Base-by-base conservation (phyloP, 2,329 filamentous ascomycete genomes). In the Beauveria pseudobassiana region DNA sequence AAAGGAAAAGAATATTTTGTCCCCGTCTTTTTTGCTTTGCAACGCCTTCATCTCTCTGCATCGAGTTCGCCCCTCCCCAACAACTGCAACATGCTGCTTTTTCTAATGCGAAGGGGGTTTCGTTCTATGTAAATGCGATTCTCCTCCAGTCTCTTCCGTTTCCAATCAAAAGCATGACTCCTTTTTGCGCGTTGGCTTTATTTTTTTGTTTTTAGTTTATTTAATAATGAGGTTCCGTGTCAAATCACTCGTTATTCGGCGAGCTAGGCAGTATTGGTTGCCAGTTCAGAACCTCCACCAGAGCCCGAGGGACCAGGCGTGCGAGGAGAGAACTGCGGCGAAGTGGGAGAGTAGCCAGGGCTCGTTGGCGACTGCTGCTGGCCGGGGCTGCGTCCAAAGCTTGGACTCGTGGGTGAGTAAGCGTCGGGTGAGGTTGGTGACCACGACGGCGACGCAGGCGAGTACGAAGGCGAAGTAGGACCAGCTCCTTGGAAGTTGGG, bases 401-500 rank as follows among this genome's bases (percentile, higher is more conserved):
- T 78, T 34, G 85, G 85, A 67, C 84, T 87, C 49, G 84, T 87
- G 5, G 85, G 84, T 54, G 84, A 87, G 75, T 87, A 87, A 2
- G 80, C 78, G 64, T 80, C 79, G 14, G 83, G 83, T 46, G 89
- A 92, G 7, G 88, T 90, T 3, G 90, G 89, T 62, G 89, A 92
- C 78, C 90, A 93, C 26, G 82, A 84, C n/a, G 88, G 89, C 55
- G 88, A 91, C 3, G 86, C 86, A 52, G 88, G 88, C 38, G 82
- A 85, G 74, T 88, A 89, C 4, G 80, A 81, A n/a, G 80, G 84
- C 64, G 85, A 82, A 38, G 83, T 79, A 12, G 80, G 73, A 5
- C 72, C 73, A 38, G 66, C 68, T 55, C 65, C 75, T 70, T 73
- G 78, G 67, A 82, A 74, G 70, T 80, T 84, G 67, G 80, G 87